phyloP scores from a whole-genome alignment of 1,284 basidiomycete species.

The Cystobasidium pallidum region DNA sequence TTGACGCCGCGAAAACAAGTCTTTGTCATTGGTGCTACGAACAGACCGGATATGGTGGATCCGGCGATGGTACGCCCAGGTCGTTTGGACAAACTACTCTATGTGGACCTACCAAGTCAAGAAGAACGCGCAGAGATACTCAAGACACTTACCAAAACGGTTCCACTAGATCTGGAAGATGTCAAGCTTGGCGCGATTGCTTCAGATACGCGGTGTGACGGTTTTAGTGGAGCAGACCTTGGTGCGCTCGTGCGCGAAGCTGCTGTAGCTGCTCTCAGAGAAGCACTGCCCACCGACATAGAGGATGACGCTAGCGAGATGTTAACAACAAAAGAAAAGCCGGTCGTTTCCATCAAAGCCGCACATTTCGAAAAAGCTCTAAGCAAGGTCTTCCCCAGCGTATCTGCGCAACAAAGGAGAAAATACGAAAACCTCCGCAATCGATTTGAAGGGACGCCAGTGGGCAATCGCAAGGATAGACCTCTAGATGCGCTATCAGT shows the following conservation, averaged over 20 bases:
- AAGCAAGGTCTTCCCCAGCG: slow-evolving; percentile 84
- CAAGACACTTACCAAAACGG: slow-evolving; percentile 70
- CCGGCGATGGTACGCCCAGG: slow-evolving; percentile 98
- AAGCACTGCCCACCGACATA: slow-evolving; percentile 64
- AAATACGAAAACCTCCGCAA: slow-evolving; percentile 78
- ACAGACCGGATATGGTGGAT: slow-evolving; percentile 98
- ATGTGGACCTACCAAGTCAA: slow-evolving; percentile 83
- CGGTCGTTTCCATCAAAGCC: slow-evolving; percentile 59
- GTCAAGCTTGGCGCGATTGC: slow-evolving; percentile 61
- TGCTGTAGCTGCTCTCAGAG: slow-evolving; percentile 77
- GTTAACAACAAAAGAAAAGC: slow-evolving; percentile 52
- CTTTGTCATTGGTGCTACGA: slow-evolving; percentile 95
- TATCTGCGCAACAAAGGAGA: slow-evolving; percentile 74
- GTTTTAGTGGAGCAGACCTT: slow-evolving; percentile 87
- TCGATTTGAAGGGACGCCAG: slow-evolving; percentile 72
- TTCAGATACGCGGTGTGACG: slow-evolving; percentile 66
- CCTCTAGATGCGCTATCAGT: neutral
- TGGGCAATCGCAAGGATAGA: slow-evolving; percentile 44
- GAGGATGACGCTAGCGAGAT: slow-evolving; percentile 54
- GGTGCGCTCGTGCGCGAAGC: slow-evolving; percentile 86
- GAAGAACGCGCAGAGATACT: slow-evolving; percentile 84
- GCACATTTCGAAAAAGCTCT: slow-evolving; percentile 76
- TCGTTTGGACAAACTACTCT: slow-evolving; percentile 91
- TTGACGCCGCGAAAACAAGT: slow-evolving; percentile 86
- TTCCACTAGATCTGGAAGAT: slow-evolving; percentile 66